Conservation (phyloP, 805 yeast genomes). For the Candida loeiensis region DNA sequence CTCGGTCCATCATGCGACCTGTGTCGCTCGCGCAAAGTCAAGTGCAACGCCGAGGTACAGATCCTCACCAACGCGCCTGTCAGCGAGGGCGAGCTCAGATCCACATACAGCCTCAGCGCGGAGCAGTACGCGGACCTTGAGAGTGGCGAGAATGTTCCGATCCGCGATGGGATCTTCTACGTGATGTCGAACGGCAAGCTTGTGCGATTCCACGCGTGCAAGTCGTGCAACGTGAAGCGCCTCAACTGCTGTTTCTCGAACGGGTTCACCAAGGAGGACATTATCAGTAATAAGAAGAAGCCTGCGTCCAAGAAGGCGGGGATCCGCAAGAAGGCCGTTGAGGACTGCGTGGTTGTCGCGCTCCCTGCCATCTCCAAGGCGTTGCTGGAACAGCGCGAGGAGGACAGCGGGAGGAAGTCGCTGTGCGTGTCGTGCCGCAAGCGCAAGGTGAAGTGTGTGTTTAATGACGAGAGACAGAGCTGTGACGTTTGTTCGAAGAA, state of each 20-base stretch:
- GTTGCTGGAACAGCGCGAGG: constrained; percentile 10
- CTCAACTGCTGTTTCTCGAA: constrained; percentile 54
- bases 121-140: constrained; percentile 11
- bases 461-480: constrained; percentile 24
- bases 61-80: constrained; percentile 27
- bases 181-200: constrained; percentile 28
- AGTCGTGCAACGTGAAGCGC: constrained; percentile 48
- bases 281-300: constrained; percentile 34
- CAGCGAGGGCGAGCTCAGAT: constrained; percentile 3
- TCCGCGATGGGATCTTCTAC: constrained; percentile 14
- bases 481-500: constrained; percentile 43
- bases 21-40: constrained; percentile 66
- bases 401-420: constrained; percentile 26
- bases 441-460: constrained; percentile 42
- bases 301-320: constrained; percentile 8
- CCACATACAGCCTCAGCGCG: constrained; percentile 8
- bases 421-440: constrained; percentile 40
- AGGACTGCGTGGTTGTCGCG: constrained; percentile 1
- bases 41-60: constrained; percentile 64
- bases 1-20: constrained; percentile 73
- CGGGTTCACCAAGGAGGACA: constrained; percentile 65
- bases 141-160: constrained; percentile 16
- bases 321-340: constrained; percentile 6
- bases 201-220: constrained; percentile 53
- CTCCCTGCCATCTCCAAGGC: constrained; percentile 11